Evolutionary conservation across 257 asterid species (phyloP).

Genomic region (Solanum tarapatanum): DNA sequence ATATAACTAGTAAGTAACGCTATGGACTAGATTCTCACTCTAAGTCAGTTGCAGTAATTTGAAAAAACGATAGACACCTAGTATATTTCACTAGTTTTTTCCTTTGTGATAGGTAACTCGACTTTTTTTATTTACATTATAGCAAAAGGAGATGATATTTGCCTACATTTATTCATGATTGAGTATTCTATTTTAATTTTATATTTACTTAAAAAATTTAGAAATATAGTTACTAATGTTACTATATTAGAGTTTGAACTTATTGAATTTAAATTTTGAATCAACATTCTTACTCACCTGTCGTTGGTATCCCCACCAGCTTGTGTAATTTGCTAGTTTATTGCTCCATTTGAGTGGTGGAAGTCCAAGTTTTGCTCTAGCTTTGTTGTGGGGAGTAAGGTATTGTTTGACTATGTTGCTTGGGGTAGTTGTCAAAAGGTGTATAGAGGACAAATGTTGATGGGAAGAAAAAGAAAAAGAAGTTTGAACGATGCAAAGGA

Average conservation of each 20-base stretch:
- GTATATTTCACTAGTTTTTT: neutral
- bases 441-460: neutral
- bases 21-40: neutral
- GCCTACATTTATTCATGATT: neutral
- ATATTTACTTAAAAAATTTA: neutral
- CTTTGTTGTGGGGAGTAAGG: conserved; percentile 4
- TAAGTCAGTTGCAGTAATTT: rapidly evolving
- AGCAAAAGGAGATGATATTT: neutral
- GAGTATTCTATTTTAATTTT: neutral
- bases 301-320: conserved; percentile 1
- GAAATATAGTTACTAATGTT: neutral
- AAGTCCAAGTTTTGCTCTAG: conserved; percentile 7
- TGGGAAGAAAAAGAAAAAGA: neutral
- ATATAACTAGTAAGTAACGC: neutral
- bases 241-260: neutral
- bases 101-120: neutral
- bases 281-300: neutral
- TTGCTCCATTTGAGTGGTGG: conserved; percentile 11
- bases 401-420: neutral
- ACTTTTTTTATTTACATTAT: neutral
- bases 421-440: neutral
- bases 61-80: neutral
- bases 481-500: neutral
- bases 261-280: neutral
- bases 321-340: conserved; percentile 4